Conservation (phyloP, 2,329 filamentous ascomycete genomes). For the Niveomyces coronatus region DNA sequence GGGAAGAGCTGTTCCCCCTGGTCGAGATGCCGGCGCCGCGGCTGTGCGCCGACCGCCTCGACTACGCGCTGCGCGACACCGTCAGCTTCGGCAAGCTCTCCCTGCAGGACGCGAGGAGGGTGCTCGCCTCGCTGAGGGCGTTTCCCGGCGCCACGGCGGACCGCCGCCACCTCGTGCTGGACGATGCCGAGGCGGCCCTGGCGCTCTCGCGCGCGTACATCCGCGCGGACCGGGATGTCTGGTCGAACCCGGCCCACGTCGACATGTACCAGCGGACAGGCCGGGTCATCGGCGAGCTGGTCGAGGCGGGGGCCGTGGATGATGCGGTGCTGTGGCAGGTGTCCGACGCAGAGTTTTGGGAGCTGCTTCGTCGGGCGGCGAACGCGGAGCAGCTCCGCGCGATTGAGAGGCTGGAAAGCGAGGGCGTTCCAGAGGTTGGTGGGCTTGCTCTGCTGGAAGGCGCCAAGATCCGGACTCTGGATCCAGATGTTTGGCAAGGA, state of each 20-base stretch:
- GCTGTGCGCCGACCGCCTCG: conserved; percentile 29
- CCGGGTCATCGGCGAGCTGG: conserved; percentile 20
- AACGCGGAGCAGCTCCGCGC: conserved; percentile 7
- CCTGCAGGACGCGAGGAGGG: conserved; percentile 17
- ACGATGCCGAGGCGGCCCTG: conserved; percentile 20
- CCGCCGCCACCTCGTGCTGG: conserved; percentile 22
- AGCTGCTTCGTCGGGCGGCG: conserved; percentile 17
- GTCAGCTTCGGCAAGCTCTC: conserved; percentile 22
- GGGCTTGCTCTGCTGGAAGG: conserved; percentile 6
- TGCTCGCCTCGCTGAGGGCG: conserved; percentile 19
- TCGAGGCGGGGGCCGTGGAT: conserved; percentile 14
- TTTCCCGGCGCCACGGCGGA: conserved; percentile 18
- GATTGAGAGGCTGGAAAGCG: conserved; percentile 8
- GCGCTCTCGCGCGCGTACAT: conserved; percentile 23
- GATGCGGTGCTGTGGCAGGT: conserved; percentile 23
- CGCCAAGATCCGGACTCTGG: conserved; percentile 6
- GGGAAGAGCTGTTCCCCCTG: conserved; percentile 27
- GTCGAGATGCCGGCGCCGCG: conserved; percentile 27
- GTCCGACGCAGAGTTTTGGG: conserved; percentile 27
- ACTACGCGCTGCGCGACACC: conserved; percentile 27
- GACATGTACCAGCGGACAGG: conserved; percentile 25
- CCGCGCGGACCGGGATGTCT: conserved; percentile 24
- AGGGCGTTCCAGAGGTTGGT: conserved; percentile 6
- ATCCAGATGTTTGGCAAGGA: conserved; percentile 8
- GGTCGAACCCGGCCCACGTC: conserved; percentile 26